Evolutionary conservation across 768 basidiomycete species (phyloP).

Genomic region (Tulasnella sp.): DNA sequence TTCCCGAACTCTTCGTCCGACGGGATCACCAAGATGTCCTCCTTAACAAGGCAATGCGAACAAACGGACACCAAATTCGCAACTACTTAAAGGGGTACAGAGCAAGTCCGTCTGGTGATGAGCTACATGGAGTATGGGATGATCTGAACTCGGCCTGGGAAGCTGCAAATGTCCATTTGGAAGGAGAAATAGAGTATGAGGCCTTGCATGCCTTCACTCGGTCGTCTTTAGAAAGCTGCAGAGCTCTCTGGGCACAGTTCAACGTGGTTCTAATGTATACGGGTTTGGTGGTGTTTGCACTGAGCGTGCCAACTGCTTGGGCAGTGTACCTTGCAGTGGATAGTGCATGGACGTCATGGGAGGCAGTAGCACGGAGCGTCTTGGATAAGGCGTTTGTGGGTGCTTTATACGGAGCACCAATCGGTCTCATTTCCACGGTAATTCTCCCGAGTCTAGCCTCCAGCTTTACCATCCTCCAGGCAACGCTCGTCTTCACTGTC

Average conservation of each 20-base stretch:
- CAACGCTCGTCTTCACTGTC: slow-evolving; percentile 12
- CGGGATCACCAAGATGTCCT: background rate
- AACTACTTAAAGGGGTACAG: slow-evolving; percentile 68
- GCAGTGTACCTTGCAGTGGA: slow-evolving; percentile 6
- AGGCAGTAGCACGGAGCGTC: slow-evolving; percentile 20
- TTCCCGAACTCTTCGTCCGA: slow-evolving; percentile 81
- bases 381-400: slow-evolving; percentile 14
- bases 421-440: slow-evolving; percentile 27
- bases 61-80: slow-evolving; percentile 65
- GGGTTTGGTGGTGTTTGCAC: slow-evolving; percentile 50
- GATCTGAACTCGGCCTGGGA: slow-evolving; percentile 28
- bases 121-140: slow-evolving; percentile 56
- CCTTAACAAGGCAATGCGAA: slow-evolving; percentile 46
- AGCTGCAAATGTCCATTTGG: too few relatives aligned
- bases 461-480: slow-evolving; percentile 4
- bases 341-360: slow-evolving; percentile 19
- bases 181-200: too few relatives aligned
- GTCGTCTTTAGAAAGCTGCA: slow-evolving; percentile 53
- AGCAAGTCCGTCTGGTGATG: slow-evolving; percentile 49
- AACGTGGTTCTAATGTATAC: slow-evolving; percentile 61
- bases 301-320: slow-evolving; percentile 32
- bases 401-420: slow-evolving; percentile 14
- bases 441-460: background rate
- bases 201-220: slow-evolving; percentile 38
- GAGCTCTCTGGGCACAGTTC: slow-evolving; percentile 91